Percentiles rank a stretch among this genome's conserved stretches.
These are phyloP conservation scores for Tuber calosporum DNA, from an alignment of 495 filamentous ascomycete species.

Conservation along the genomic window DNA sequence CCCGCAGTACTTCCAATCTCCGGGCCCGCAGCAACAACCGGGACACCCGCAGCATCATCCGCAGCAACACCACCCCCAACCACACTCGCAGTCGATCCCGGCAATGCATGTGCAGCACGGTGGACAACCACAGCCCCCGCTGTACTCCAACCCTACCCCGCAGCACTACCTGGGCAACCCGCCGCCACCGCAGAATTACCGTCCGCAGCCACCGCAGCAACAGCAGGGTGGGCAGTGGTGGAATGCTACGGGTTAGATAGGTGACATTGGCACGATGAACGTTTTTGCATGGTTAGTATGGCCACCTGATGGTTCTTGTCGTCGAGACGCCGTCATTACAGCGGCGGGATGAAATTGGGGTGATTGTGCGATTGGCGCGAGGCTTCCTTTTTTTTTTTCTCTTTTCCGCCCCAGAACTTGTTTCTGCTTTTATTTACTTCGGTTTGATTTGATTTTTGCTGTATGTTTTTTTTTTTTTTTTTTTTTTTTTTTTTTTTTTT, in stretches of 20 bases:
- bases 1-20: slow-evolving; percentile 46
- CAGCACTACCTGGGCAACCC: slow-evolving; percentile 56
- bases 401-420: slow-evolving; percentile 31
- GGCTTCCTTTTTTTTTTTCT: slow-evolving; percentile 28
- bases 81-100: slow-evolving; percentile 48
- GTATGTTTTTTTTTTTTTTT: slow-evolving; percentile 31
- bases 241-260: slow-evolving; percentile 26
- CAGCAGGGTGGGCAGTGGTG: slow-evolving; percentile 39
- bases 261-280: slow-evolving; percentile 11
- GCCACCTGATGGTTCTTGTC: slow-evolving; percentile 26
- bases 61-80: slow-evolving; percentile 40
- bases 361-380: slow-evolving; percentile 21
- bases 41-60: slow-evolving; percentile 51
- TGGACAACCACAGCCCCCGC: slow-evolving; percentile 49
- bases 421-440: slow-evolving; percentile 40
- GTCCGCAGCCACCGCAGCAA: slow-evolving; percentile 43
- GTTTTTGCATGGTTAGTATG: slow-evolving; percentile 11
- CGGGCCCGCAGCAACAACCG: slow-evolving; percentile 56
- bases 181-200: slow-evolving; percentile 46
- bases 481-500: slow-evolving; percentile 27
- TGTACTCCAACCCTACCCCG: slow-evolving; percentile 55
- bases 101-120: slow-evolving; percentile 52
- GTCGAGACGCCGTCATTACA: background rate
- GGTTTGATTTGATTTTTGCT: slow-evolving; percentile 47
- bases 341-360: slow-evolving; percentile 7